phyloP scores from a whole-genome alignment of 345 rosid genomes.

The Euphorbia lathyris region DNA sequence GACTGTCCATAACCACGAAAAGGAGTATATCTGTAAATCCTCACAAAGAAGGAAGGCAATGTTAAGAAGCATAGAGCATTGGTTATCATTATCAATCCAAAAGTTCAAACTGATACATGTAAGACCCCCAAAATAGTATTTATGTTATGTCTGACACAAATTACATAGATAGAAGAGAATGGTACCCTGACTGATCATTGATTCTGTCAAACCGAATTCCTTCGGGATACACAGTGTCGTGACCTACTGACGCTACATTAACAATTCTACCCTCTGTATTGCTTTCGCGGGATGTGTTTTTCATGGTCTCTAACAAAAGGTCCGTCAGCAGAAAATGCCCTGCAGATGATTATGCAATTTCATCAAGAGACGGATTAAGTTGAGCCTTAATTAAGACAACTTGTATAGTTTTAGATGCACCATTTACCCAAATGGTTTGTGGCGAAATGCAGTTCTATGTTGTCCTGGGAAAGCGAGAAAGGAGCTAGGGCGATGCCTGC shows the following conservation, averaged over 20 bases:
- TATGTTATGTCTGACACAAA: not conserved
- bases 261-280: constrained; percentile 48
- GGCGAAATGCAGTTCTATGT: constrained; percentile 30
- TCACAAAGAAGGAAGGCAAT: not conserved
- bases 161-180: not conserved
- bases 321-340: constrained; percentile 55
- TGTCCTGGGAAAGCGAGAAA: constrained; percentile 35
- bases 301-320: constrained; percentile 46
- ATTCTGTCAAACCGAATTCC: constrained; percentile 45
- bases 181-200: constrained; percentile 42
- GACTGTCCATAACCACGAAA: constrained; percentile 52
- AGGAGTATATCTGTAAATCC: constrained; percentile 40
- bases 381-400: not conserved
- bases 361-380: too few relatives aligned
- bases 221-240: constrained; percentile 34
- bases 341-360: constrained; percentile 19
- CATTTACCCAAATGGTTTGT: constrained; percentile 31
- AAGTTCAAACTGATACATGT: not conserved
- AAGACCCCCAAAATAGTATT: too few relatives aligned
- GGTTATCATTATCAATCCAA: not conserved
- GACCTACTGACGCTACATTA: constrained; percentile 40
- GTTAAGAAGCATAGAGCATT: not conserved
- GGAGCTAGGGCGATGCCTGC: constrained; percentile 34
- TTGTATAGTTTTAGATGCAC: not conserved
- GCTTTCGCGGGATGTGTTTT: constrained; percentile 36